Percentiles rank a stretch among this genome's conserved stretches.
phyloP scores from a whole-genome alignment of 2,329 filamentous ascomycete species.

The Graphium sp. region DNA sequence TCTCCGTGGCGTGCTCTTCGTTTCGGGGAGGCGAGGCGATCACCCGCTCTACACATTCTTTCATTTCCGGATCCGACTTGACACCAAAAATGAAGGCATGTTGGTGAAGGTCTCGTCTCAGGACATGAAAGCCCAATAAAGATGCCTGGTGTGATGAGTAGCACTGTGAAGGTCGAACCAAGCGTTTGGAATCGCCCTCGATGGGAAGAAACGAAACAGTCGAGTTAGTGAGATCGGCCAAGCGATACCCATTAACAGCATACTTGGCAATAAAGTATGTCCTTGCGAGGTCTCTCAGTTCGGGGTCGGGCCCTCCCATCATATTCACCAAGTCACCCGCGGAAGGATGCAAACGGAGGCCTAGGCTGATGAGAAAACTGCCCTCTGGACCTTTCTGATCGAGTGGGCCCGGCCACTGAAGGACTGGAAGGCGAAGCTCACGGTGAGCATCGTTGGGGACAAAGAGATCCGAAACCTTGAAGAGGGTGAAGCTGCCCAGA shows the following conservation, averaged over 20 bases:
- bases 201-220: constrained; percentile 54
- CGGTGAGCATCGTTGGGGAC: constrained; percentile 60
- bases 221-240: constrained; percentile 39
- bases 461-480: constrained; percentile 64
- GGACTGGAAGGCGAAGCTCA: constrained; percentile 52
- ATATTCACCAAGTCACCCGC: constrained; percentile 62
- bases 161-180: constrained; percentile 61
- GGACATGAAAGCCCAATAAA: constrained; percentile 64
- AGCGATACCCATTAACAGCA: constrained; percentile 57
- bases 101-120: constrained; percentile 57
- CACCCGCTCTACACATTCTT: constrained; percentile 58
- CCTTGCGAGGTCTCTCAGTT: constrained; percentile 52
- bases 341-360: constrained; percentile 54
- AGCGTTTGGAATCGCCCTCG: constrained; percentile 42
- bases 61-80: constrained; percentile 69
- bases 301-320: constrained; percentile 46
- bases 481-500: constrained; percentile 35
- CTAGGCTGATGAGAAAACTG: constrained; percentile 55
- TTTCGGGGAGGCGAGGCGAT: constrained; percentile 55
- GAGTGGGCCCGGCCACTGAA: constrained; percentile 68
- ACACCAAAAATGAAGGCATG: constrained; percentile 59
- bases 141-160: constrained; percentile 67
- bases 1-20: constrained; percentile 43
- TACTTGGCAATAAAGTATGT: constrained; percentile 72
- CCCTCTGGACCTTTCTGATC: constrained; percentile 52